Conservation (phyloP, 1,139 yeast genomes). For the Geotrichum bryndzae region DNA sequence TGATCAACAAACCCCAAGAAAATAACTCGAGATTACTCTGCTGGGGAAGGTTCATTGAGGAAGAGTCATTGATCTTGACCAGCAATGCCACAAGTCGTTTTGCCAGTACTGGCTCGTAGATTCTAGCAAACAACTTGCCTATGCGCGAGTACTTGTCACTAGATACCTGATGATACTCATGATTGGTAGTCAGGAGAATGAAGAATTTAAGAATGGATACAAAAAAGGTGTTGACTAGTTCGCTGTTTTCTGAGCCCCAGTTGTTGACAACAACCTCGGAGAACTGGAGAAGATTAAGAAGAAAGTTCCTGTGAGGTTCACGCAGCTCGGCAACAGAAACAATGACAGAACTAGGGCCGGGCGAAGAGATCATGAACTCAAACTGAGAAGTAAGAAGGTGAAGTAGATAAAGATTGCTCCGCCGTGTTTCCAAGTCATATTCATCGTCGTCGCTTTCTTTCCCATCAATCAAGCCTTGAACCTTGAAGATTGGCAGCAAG, state of each 20-base stretch:
- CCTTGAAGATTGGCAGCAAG: constrained; percentile 2
- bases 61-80: background rate
- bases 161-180: constrained; percentile 7
- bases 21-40: constrained; percentile 17
- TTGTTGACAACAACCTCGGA: background rate
- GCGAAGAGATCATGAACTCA: constrained; percentile 15
- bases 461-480: constrained; percentile 5
- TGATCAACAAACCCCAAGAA: constrained; percentile 23
- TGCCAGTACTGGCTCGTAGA: constrained; percentile 14
- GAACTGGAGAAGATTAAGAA: constrained; percentile 5
- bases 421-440: constrained; percentile 8
- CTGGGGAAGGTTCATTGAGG: background rate
- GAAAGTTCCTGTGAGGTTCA: constrained; percentile 1
- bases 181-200: constrained; percentile 20
- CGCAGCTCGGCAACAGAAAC: constrained; percentile 9
- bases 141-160: constrained; percentile 8
- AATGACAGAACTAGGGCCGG: background rate
- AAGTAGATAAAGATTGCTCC: constrained; percentile 8
- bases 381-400: constrained; percentile 18
- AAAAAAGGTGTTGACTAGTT: constrained; percentile 3
- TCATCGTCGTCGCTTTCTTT: constrained; percentile 6
- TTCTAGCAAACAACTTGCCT: constrained; percentile 3
- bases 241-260: constrained; percentile 2
- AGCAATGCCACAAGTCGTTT: constrained; percentile 5
- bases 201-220: constrained; percentile 17